These are phyloP conservation scores for Camelina laxa DNA, from an alignment of 345 rosid species.

Conservation along the genomic window DNA sequence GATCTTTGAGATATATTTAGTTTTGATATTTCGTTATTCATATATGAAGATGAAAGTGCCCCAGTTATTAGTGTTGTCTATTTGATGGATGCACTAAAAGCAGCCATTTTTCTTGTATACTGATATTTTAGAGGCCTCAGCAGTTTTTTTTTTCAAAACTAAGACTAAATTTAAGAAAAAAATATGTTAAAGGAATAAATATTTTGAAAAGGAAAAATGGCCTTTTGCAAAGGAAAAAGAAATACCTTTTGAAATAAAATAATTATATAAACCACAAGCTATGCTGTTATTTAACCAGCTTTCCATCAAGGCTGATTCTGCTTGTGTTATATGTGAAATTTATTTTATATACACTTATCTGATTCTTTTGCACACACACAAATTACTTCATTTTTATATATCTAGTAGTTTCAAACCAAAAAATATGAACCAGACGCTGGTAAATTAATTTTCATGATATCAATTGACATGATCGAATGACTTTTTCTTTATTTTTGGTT, in stretches of 20 bases:
- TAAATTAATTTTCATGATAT: too few relatives aligned
- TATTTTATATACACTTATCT: not conserved
- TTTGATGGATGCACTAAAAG: not conserved
- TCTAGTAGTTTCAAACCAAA: not conserved
- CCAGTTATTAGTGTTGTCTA: not conserved
- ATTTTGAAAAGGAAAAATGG: not conserved
- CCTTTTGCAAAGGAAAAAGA: not conserved
- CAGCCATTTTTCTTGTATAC: not conserved
- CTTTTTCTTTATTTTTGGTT: too few relatives aligned
- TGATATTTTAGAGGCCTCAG: not conserved
- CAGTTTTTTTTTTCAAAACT: not conserved
- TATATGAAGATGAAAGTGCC: not conserved
- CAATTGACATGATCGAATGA: too few relatives aligned
- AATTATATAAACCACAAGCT: not conserved
- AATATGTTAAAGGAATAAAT: not conserved
- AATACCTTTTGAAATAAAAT: not conserved
- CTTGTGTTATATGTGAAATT: not conserved
- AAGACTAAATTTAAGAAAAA: not conserved
- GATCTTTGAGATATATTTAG: not conserved
- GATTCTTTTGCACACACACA: not conserved
- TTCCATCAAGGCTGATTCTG: not conserved
- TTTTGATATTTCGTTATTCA: not conserved
- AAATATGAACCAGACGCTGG: too few relatives aligned
- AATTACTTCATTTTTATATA: not conserved
- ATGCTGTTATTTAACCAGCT: not conserved